phyloP scores from a whole-genome alignment of 371 early-diverging fungal genomes.

The Syncephalastrum monosporum region DNA sequence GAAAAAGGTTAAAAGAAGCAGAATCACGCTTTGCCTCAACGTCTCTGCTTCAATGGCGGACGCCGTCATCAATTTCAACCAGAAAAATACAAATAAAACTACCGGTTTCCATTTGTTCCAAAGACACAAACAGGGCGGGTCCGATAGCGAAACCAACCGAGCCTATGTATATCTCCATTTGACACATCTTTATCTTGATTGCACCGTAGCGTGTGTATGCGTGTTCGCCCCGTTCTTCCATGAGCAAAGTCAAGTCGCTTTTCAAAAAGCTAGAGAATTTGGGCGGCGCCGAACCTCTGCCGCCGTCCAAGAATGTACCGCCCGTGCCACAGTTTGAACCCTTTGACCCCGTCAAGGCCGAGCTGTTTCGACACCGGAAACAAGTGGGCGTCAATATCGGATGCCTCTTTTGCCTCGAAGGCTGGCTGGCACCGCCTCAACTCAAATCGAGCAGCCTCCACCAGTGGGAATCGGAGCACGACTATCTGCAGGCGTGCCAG shows the following conservation, averaged over 20 bases:
- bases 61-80: too few relatives aligned
- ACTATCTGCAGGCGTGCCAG: slow-evolving; percentile 45
- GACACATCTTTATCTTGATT: too few relatives aligned
- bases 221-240: too few relatives aligned
- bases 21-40: too few relatives aligned
- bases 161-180: too few relatives aligned
- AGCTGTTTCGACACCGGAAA: slow-evolving; percentile 26
- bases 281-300: slow-evolving; percentile 5
- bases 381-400: slow-evolving; percentile 63
- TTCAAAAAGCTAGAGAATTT: slow-evolving; percentile 15
- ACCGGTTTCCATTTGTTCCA: too few relatives aligned
- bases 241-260: slow-evolving; percentile 8
- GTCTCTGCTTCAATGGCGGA: too few relatives aligned
- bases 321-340: slow-evolving; percentile 18
- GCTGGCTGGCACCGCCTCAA: slow-evolving; percentile 45
- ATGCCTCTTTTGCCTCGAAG: slow-evolving; percentile 63
- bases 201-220: too few relatives aligned
- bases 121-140: too few relatives aligned
- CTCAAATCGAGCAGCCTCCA: slow-evolving; percentile 39
- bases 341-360: slow-evolving; percentile 17
- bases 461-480: slow-evolving; percentile 27
- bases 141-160: too few relatives aligned
- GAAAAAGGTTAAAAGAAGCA: too few relatives aligned
- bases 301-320: slow-evolving; percentile 12
- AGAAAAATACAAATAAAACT: too few relatives aligned